phyloP scores from a whole-genome alignment of 805 yeast genomes.

The Wickerhamomyces sydowiorum region DNA sequence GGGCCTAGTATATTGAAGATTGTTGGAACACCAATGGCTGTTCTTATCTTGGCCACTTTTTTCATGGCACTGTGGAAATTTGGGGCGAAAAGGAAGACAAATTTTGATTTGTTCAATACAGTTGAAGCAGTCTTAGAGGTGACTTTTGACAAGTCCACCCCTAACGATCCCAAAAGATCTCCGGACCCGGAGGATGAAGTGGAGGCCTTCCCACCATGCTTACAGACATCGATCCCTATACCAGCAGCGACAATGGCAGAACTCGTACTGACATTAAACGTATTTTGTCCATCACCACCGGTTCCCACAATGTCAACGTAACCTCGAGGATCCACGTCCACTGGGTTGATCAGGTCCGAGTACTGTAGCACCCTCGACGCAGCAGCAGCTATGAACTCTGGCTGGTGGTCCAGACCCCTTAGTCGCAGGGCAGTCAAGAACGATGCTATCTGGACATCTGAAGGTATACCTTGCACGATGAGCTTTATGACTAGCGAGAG shows the following conservation, averaged over 20 bases:
- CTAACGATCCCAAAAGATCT: constrained; percentile 75
- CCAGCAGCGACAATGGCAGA: constrained; percentile 95
- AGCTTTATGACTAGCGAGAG: constrained; percentile 55
- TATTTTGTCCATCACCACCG: constrained; percentile 97
- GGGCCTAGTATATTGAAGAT: constrained; percentile 95
- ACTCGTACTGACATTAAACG: constrained; percentile 94
- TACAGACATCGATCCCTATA: constrained; percentile 71
- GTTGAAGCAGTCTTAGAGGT: constrained; percentile 55
- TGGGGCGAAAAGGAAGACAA: constrained; percentile 86
- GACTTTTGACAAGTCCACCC: constrained; percentile 73
- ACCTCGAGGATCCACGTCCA: constrained; percentile 40
- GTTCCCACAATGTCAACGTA: constrained; percentile 94
- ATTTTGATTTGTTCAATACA: constrained; percentile 39
- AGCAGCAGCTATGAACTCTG: constrained; percentile 82
- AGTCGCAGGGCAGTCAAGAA: constrained; percentile 75
- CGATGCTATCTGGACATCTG: constrained; percentile 68
- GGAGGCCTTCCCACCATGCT: constrained; percentile 97
- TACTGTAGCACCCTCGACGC: constrained; percentile 67
- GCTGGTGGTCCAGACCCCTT: constrained; percentile 71
- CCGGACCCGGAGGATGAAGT: constrained; percentile 94
- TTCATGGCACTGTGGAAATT: constrained; percentile 92
- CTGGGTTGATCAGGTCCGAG: constrained; percentile 47
- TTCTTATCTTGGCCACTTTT: constrained; percentile 71
- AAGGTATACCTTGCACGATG: constrained; percentile 54
- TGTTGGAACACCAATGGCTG: constrained; percentile 80